Evolutionary conservation across 1,139 yeast species (phyloP).

Genomic region (Pichia kudriavzevii): DNA sequence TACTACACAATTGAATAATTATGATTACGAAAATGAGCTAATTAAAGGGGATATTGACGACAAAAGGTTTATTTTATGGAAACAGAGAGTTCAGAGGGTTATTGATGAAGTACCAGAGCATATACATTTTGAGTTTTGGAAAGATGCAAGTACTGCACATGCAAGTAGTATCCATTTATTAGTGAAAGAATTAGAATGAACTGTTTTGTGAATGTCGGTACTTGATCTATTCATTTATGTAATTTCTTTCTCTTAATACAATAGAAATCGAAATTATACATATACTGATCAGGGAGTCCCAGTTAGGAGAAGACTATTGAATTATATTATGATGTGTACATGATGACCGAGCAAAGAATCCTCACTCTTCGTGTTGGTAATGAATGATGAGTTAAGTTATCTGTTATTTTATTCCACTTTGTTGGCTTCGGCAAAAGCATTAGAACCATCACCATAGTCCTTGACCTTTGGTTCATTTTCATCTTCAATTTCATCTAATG

Average conservation of each 20-base stretch:
- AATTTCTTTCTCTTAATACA: not conserved
- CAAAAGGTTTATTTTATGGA: conserved; percentile 43
- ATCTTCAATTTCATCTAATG: conserved; percentile 34
- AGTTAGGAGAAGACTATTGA: no score
- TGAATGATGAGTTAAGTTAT: not conserved
- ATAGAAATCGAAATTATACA: no score
- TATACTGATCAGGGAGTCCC: no score
- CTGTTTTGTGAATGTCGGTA: no score
- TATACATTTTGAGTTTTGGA: conserved; percentile 28
- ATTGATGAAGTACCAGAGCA: conserved; percentile 33
- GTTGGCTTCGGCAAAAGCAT: conserved; percentile 30
- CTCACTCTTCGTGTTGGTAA: conserved; percentile 16
- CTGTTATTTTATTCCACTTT: conserved; percentile 6
- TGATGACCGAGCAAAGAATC: conserved; percentile 20
- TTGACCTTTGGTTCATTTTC: conserved; percentile 35
- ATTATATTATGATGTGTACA: no score
- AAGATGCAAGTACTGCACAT: conserved; percentile 24
- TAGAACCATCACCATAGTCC: conserved; percentile 52
- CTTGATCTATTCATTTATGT: not conserved
- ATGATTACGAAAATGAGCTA: conserved; percentile 5
- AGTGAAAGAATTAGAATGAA: conserved; percentile 3
- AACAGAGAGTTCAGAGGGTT: conserved; percentile 35
- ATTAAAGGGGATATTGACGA: conserved; percentile 26
- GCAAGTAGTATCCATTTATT: conserved; percentile 21
- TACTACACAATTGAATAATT: no score